Conservation (phyloP, 345 rosid species). For the Populus pruinosa region DNA sequence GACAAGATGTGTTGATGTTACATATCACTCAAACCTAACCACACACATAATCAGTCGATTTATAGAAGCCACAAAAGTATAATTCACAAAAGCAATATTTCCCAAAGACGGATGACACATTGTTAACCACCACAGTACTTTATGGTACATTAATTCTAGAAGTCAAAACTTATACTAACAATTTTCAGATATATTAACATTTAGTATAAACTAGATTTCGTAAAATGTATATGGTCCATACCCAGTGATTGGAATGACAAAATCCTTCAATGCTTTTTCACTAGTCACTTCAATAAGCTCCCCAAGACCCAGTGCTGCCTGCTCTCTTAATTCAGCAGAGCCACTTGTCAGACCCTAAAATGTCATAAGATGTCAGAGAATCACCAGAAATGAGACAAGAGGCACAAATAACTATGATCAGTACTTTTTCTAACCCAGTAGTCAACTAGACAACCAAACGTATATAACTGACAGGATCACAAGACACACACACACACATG, state of each 20-base stretch:
- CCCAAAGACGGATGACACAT: too few relatives aligned
- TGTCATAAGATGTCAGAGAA: slow-evolving; percentile 9
- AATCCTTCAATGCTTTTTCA: slow-evolving; percentile 77
- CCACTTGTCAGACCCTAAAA: slow-evolving; percentile 81
- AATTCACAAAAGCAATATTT: too few relatives aligned
- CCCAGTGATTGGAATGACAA: slow-evolving; percentile 97
- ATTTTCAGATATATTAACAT: neutral
- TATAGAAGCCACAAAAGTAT: too few relatives aligned
- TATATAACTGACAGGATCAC: too few relatives aligned
- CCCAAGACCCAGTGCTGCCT: slow-evolving; percentile 96
- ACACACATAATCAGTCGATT: too few relatives aligned
- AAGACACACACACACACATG: too few relatives aligned
- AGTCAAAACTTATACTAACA: neutral
- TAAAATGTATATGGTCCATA: slow-evolving; percentile 30
- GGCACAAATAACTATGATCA: neutral
- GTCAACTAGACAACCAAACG: too few relatives aligned
- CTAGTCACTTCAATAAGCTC: slow-evolving; percentile 97
- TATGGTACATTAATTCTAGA: neutral
- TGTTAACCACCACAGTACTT: too few relatives aligned
- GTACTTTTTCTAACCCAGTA: neutral
- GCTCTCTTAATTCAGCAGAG: slow-evolving; percentile 90
- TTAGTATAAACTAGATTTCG: neutral
- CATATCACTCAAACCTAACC: too few relatives aligned
- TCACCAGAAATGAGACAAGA: neutral
- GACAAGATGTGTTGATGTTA: too few relatives aligned